phyloP scores from a whole-genome alignment of 192 early-diverging fungal species.

The Entophlyctis luteolus region DNA sequence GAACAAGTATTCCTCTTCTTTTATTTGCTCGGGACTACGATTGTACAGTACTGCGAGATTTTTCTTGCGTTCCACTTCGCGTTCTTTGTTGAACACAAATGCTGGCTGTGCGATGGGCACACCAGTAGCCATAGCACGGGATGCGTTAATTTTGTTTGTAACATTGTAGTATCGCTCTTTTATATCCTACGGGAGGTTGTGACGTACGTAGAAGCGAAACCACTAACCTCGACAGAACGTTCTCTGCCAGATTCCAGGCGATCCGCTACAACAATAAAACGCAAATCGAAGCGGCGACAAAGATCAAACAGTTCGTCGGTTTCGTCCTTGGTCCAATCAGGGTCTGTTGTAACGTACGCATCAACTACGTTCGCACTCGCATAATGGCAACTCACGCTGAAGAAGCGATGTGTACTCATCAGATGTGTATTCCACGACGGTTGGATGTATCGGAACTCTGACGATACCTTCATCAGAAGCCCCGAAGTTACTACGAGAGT shows the following conservation, averaged over 20 bases:
- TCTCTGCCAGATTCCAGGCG: constrained; percentile 61
- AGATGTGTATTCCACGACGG: constrained; percentile 69
- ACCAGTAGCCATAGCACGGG: constrained; percentile 39
- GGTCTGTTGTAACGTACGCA: constrained; percentile 29
- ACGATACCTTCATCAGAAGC: not conserved
- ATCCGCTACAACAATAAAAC: constrained; percentile 82
- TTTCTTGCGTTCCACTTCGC: constrained; percentile 79
- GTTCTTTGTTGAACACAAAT: constrained; percentile 53
- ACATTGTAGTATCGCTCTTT: constrained; percentile 83
- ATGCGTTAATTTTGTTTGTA: constrained; percentile 57
- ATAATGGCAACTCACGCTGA: constrained; percentile 31
- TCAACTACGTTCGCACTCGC: not conserved
- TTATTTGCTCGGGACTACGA: constrained; percentile 65
- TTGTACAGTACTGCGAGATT: constrained; percentile 67
- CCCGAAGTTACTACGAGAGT: not conserved
- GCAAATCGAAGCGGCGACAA: constrained; percentile 70
- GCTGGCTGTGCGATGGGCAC: constrained; percentile 24
- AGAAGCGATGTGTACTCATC: constrained; percentile 80
- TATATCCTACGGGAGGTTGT: constrained; percentile 54
- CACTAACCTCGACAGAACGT: constrained; percentile 41
- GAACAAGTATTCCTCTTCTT: constrained; percentile 80
- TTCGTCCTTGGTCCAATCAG: constrained; percentile 78
- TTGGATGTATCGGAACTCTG: constrained; percentile 72
- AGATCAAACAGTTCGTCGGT: constrained; percentile 79
- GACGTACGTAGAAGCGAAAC: not conserved